These are phyloP conservation scores for Lecanicillium sp. DNA, from an alignment of 2,329 filamentous ascomycete genomes.

Conservation along the genomic window DNA sequence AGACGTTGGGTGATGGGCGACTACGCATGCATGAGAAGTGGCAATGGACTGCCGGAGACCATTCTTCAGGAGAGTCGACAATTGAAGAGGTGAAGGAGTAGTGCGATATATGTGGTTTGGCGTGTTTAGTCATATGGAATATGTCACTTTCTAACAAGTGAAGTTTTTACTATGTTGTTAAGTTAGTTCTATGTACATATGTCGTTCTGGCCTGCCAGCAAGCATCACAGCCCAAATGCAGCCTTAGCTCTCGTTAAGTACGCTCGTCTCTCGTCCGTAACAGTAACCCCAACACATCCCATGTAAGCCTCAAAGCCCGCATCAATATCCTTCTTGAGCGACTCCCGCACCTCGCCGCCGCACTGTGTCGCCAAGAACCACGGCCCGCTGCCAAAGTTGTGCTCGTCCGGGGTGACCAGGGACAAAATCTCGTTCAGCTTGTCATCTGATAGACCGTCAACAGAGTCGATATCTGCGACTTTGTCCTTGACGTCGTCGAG, in stretches of 20 bases:
- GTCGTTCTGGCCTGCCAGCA: background rate
- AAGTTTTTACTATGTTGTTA: too few relatives aligned
- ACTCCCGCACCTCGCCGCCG: conserved; percentile 18
- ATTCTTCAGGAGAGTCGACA: conserved; percentile 13
- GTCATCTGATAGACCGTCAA: conserved; percentile 19
- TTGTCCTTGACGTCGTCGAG: conserved; percentile 29
- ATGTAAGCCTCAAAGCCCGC: conserved; percentile 38
- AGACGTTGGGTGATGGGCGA: conserved; percentile 15
- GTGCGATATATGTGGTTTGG: too few relatives aligned
- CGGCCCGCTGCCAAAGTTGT: conserved; percentile 45
- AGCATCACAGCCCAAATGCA: conserved; percentile 31
- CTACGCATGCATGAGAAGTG: conserved; percentile 19
- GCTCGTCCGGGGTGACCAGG: conserved; percentile 38
- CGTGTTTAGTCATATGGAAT: too few relatives aligned
- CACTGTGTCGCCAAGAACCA: conserved; percentile 46
- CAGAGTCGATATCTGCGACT: conserved; percentile 19
- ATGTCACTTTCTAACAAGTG: too few relatives aligned
- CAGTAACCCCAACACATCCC: conserved; percentile 34
- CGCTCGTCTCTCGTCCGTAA: conserved; percentile 23
- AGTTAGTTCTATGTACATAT: too few relatives aligned
- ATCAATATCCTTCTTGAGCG: conserved; percentile 29
- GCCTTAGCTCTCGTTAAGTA: conserved; percentile 40
- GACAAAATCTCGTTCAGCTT: conserved; percentile 33
- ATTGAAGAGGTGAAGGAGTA: conserved; percentile 16
- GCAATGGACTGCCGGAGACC: conserved; percentile 17